phyloP scores from a whole-genome alignment of 2,329 filamentous ascomycete genomes.

The Colletotrichum eremochloae region DNA sequence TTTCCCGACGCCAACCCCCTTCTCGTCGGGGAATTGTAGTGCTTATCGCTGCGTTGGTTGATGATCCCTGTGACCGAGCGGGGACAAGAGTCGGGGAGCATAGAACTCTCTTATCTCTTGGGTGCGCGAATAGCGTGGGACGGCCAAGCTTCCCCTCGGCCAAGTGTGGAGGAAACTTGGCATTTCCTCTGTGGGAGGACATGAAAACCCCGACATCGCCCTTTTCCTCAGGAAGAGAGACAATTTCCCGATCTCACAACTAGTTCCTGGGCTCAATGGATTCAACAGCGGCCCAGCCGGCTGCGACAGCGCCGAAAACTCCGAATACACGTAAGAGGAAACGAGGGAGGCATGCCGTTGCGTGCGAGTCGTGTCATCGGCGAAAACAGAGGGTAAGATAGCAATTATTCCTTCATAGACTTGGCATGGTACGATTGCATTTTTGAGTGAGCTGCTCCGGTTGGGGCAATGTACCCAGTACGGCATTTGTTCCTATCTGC shows the following conservation, averaged over 20 bases:
- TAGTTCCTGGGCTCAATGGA: slow-evolving; percentile 17
- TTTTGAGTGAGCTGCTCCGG: neutral
- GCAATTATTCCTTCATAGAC: neutral
- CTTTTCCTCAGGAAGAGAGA: neutral
- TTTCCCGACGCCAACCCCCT: slow-evolving; percentile 30
- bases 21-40: slow-evolving; percentile 20
- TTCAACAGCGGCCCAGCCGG: slow-evolving; percentile 3
- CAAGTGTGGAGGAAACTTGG: slow-evolving; percentile 31
- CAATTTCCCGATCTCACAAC: slow-evolving; percentile 32
- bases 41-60: slow-evolving; percentile 26
- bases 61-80: slow-evolving; percentile 32
- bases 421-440: slow-evolving; percentile 1
- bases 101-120: slow-evolving; percentile 31
- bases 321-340: slow-evolving; percentile 34
- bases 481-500: neutral
- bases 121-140: slow-evolving; percentile 1
- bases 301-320: slow-evolving; percentile 12
- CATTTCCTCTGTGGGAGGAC: neutral
- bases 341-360: slow-evolving; percentile 36
- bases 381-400: slow-evolving; percentile 36
- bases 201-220: slow-evolving; percentile 40
- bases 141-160: slow-evolving; percentile 24
- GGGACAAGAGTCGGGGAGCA: slow-evolving; percentile 24
- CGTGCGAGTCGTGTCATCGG: slow-evolving; percentile 41
- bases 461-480: neutral